A percentile compares a stretch with the other conserved stretches of the same genome.
Evolutionary conservation across 1,139 yeast genomes (phyloP).

Genomic region (Debaryomyces sp.): DNA sequence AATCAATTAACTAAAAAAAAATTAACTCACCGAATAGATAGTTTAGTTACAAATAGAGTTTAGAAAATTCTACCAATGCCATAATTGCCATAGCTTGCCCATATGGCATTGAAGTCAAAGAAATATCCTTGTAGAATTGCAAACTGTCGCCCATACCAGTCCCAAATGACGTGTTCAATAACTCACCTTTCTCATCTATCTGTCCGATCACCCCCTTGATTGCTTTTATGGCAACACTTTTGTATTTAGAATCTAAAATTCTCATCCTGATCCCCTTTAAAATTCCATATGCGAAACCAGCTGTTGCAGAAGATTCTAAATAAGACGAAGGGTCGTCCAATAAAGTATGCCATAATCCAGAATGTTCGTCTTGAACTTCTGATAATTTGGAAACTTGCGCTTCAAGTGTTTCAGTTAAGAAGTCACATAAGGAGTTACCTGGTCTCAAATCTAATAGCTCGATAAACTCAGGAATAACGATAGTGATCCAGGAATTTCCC

Average conservation of each 20-base stretch:
- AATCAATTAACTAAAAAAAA: no score
- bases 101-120: constrained; percentile 36
- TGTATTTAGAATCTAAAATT: constrained; percentile 23
- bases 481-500: constrained; percentile 38
- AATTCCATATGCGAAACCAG: constrained; percentile 38
- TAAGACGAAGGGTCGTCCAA: constrained; percentile 31
- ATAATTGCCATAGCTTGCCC: constrained; percentile 42
- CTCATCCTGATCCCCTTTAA: constrained; percentile 26
- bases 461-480: constrained; percentile 35
- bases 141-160: constrained; percentile 34
- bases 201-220: constrained; percentile 28
- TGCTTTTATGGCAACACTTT: constrained; percentile 25
- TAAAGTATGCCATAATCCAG: constrained; percentile 36
- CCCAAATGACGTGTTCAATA: constrained; percentile 34
- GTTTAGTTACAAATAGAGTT: constrained; percentile 17
- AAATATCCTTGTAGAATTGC: constrained; percentile 34
- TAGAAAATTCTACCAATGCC: constrained; percentile 31
- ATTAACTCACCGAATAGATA: no score
- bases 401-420: constrained; percentile 27
- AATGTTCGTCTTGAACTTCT: constrained; percentile 23
- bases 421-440: constrained; percentile 26
- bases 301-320: constrained; percentile 36
- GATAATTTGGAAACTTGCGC: constrained; percentile 28
- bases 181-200: constrained; percentile 29
- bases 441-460: constrained; percentile 27